These are phyloP conservation scores for Melastoma malabathricum DNA, from an alignment of 345 rosid genomes.

Conservation along the genomic window DNA sequence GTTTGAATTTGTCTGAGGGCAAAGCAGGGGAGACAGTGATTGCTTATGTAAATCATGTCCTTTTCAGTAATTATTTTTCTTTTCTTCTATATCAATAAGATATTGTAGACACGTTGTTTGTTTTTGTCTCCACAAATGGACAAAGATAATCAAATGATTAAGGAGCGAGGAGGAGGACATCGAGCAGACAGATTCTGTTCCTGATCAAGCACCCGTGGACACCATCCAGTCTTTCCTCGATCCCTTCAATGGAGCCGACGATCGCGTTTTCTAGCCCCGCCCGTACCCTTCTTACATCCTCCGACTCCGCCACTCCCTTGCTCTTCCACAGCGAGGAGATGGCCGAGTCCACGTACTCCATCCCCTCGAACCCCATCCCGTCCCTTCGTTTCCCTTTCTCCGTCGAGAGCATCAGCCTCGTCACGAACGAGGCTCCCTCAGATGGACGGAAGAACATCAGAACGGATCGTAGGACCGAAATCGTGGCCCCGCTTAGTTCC, in stretches of 20 bases:
- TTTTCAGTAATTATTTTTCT: too few species aligned
- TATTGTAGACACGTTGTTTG: too few species aligned
- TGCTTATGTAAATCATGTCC: too few species aligned
- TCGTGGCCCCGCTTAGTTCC: constrained; percentile 23
- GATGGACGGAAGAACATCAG: constrained; percentile 29
- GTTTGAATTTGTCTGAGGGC: too few species aligned
- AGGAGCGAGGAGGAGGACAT: constrained; percentile 37
- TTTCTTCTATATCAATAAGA: too few species aligned
- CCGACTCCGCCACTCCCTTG: constrained; percentile 7
- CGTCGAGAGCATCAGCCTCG: constrained; percentile 21
- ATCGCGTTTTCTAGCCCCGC: constrained; percentile 21
- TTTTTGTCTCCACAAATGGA: too few species aligned
- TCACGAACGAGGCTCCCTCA: constrained; percentile 10
- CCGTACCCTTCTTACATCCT: constrained; percentile 17
- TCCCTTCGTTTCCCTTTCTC: constrained; percentile 13
- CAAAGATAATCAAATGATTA: too few species aligned
- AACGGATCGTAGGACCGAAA: constrained; percentile 28
- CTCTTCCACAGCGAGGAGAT: constrained; percentile 8
- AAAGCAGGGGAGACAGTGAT: too few species aligned
- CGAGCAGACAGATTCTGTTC: constrained; percentile 49
- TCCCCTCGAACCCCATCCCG: constrained; percentile 15
- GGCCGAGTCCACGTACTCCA: constrained; percentile 24
- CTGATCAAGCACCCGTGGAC: constrained; percentile 41
- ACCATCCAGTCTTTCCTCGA: constrained; percentile 32
- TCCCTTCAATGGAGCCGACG: constrained; percentile 11